phyloP scores from a whole-genome alignment of 495 filamentous ascomycete genomes.

The Aspergillus haitiensis region DNA sequence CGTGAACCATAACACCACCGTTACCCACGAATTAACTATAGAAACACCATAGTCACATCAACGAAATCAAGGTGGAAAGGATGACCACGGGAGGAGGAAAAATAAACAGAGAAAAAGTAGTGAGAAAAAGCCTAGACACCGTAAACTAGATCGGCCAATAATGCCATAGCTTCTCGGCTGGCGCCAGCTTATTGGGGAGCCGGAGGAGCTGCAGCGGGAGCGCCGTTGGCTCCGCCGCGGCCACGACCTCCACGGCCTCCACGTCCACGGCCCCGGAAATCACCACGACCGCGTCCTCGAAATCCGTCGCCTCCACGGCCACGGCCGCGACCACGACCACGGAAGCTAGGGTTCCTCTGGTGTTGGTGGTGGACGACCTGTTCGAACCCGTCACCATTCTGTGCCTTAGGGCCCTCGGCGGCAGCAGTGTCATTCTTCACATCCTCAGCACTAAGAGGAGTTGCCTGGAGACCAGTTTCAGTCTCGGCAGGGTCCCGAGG shows the following conservation, averaged over 20 bases:
- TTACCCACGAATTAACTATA: conserved; percentile 29
- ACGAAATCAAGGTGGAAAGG: conserved; percentile 1
- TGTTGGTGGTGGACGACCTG: conserved; percentile 61
- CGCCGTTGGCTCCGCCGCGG: conserved; percentile 35
- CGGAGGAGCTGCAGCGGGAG: conserved; percentile 27
- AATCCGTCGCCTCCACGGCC: conserved; percentile 57
- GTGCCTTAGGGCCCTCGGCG: conserved; percentile 57
- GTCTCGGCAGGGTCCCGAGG: conserved; percentile 73
- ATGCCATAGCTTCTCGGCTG: conserved; percentile 12
- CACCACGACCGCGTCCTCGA: conserved; percentile 56
- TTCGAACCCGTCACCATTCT: conserved; percentile 71
- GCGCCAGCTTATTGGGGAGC: conserved; percentile 20
- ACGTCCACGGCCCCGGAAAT: conserved; percentile 46
- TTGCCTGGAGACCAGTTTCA: conserved; percentile 63
- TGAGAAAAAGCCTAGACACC: neutral
- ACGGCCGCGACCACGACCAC: conserved; percentile 52
- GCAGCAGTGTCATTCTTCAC: conserved; percentile 24
- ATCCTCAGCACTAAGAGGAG: conserved; percentile 49
- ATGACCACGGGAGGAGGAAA: neutral
- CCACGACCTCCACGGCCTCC: conserved; percentile 37
- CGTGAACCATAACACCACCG: conserved; percentile 46
- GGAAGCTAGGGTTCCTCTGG: conserved; percentile 51
- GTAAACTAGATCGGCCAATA: conserved; percentile 5
- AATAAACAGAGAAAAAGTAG: conserved; percentile 4
- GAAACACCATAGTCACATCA: conserved; percentile 16